A percentile compares a stretch with the other conserved stretches of the same genome.
Conservation (phyloP, 2,329 filamentous ascomycete genomes). For the Waltergamsia citrina region DNA sequence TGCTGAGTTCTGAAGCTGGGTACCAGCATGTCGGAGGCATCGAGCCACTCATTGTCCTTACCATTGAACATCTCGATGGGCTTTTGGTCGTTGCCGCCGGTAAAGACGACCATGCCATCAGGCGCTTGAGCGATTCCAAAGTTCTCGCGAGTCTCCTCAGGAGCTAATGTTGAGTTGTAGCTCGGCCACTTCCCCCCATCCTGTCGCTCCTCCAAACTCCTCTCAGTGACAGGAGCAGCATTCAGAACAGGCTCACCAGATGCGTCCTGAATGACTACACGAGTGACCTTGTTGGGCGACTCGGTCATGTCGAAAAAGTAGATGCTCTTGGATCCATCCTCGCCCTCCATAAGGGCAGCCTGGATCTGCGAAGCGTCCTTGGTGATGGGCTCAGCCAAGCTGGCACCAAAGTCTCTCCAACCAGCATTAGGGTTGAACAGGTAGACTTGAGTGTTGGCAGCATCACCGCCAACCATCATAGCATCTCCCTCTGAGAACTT, state of each 20-base stretch:
- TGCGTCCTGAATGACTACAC: conserved; percentile 56
- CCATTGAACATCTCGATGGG: conserved; percentile 71
- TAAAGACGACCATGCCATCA: conserved; percentile 62
- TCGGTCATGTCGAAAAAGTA: conserved; percentile 68
- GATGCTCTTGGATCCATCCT: conserved; percentile 69
- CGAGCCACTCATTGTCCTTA: conserved; percentile 66
- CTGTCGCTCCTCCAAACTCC: conserved; percentile 25
- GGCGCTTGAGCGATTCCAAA: conserved; percentile 63
- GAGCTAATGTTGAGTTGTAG: conserved; percentile 70
- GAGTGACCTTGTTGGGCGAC: conserved; percentile 66
- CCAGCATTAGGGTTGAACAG: conserved; percentile 53
- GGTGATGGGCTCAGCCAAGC: conserved; percentile 49
- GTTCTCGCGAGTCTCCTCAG: conserved; percentile 49
- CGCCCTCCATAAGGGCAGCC: conserved; percentile 56
- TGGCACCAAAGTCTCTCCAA: conserved; percentile 61
- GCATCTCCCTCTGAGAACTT: conserved; percentile 63
- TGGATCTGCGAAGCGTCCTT: conserved; percentile 48
- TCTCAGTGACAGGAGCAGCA: conserved; percentile 29
- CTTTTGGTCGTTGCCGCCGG: conserved; percentile 61
- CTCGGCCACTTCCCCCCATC: conserved; percentile 59
- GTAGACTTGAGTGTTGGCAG: conserved; percentile 55
- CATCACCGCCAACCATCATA: conserved; percentile 63
- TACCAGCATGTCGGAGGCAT: conserved; percentile 58
- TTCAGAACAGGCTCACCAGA: conserved; percentile 43
- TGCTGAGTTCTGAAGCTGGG: too few relatives aligned